Evolutionary conservation across 257 asterid genomes (phyloP).

Genomic region (Forsythia viridissima): DNA sequence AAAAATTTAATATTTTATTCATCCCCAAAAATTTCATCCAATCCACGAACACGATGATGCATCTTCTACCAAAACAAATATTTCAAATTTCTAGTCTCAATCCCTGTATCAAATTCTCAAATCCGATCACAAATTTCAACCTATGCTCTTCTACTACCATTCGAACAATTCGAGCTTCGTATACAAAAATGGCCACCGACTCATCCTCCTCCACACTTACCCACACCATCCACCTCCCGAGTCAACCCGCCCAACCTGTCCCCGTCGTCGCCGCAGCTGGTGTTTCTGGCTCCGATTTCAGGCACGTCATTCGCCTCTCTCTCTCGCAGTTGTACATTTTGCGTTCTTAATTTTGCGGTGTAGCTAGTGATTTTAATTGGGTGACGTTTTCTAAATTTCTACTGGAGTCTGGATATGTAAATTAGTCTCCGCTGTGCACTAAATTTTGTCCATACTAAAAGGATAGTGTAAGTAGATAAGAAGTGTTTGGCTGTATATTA

Average conservation of each 20-base stretch:
- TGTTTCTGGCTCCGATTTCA: conserved; percentile 69
- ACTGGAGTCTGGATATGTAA: too few species aligned
- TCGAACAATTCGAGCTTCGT: conserved; percentile 20
- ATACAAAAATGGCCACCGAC: conserved; percentile 53
- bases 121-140: conserved; percentile 30
- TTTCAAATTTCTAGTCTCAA: conserved; percentile 11
- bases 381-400: too few species aligned
- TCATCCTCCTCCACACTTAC: conserved; percentile 43
- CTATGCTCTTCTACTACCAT: conserved; percentile 18
- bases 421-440: background rate
- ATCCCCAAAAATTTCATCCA: background rate
- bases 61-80: conserved; percentile 7
- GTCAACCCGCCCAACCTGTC: conserved; percentile 61
- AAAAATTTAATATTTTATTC: too few species aligned
- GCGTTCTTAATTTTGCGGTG: too few species aligned
- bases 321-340: too few species aligned
- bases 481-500: too few species aligned
- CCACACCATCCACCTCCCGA: conserved; percentile 57
- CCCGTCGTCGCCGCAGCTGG: conserved; percentile 68
- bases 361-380: too few species aligned
- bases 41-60: background rate
- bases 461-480: background rate
- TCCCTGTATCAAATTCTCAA: conserved; percentile 23
- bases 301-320: conserved; percentile 35
- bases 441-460: background rate